Conservation (phyloP, 192 early-diverging fungal species). For the Piromyces finnis region DNA sequence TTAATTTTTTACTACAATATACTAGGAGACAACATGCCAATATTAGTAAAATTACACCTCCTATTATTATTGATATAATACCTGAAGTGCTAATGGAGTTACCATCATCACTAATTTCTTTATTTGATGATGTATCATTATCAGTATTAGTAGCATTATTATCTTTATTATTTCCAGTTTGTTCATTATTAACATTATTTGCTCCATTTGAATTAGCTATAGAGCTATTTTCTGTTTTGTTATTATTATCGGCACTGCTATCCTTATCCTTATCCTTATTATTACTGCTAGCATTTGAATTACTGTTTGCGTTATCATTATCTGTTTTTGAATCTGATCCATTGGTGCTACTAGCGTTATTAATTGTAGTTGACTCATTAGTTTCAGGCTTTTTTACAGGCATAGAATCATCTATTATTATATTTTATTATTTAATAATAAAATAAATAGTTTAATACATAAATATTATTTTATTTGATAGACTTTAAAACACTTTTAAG, state of each 20-base stretch:
- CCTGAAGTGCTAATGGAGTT: background rate
- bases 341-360: no score
- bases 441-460: no score
- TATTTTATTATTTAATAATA: no score
- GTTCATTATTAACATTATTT: background rate
- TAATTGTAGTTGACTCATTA: no score
- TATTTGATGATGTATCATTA: no score
- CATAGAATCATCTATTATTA: no score
- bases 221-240: background rate
- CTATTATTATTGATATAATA: background rate
- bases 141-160: background rate
- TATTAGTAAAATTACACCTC: background rate
- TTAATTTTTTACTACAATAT: background rate
- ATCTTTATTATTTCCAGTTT: background rate
- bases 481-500: no score
- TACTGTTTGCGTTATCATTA: no score
- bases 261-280: background rate
- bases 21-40: background rate
- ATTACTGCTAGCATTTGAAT: no score
- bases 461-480: no score
- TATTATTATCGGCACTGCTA: background rate
- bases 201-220: background rate
- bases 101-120: background rate
- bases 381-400: no score
- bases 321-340: no score